Conservation (phyloP, 2,329 filamentous ascomycete species). For the Claviceps digitariae region DNA sequence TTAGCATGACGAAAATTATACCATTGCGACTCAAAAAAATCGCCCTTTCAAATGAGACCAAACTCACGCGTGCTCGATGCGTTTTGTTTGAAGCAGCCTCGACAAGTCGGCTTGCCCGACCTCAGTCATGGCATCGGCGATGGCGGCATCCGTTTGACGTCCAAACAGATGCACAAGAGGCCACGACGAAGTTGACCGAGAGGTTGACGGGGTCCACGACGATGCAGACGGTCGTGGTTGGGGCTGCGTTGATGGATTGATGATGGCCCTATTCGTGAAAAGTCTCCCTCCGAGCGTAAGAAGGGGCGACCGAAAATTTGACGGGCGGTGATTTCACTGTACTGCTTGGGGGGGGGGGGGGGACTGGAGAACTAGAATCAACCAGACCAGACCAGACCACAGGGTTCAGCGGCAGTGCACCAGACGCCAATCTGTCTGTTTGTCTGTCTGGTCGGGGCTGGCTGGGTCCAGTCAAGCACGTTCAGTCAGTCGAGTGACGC, state of each 20-base stretch:
- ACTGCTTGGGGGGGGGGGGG: not conserved
- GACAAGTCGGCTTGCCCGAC: slow-evolving; percentile 52
- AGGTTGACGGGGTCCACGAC: slow-evolving; percentile 14
- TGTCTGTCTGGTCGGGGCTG: too few relatives aligned
- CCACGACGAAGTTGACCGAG: slow-evolving; percentile 14
- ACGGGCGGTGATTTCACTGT: slow-evolving; percentile 11
- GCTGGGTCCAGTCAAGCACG: too few relatives aligned
- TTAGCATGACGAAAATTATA: slow-evolving; percentile 32
- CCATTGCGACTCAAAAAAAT: slow-evolving; percentile 35
- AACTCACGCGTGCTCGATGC: slow-evolving; percentile 47
- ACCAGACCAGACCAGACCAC: not conserved
- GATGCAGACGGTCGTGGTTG: slow-evolving; percentile 19
- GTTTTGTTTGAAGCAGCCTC: slow-evolving; percentile 53
- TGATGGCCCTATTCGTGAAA: slow-evolving; percentile 13
- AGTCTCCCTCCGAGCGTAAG: slow-evolving; percentile 14
- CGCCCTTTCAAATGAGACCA: slow-evolving; percentile 29
- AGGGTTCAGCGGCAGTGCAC: too few relatives aligned
- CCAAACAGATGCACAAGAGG: slow-evolving; percentile 40
- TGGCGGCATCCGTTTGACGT: slow-evolving; percentile 55
- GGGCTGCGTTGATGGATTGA: slow-evolving; percentile 19
- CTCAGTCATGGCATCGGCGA: slow-evolving; percentile 58
- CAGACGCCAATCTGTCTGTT: too few relatives aligned
- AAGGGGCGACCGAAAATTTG: slow-evolving; percentile 20
- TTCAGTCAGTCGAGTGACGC: too few relatives aligned
- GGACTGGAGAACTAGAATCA: not conserved